phyloP scores from a whole-genome alignment of 306 rosid genomes.

The Glycine latifolia region DNA sequence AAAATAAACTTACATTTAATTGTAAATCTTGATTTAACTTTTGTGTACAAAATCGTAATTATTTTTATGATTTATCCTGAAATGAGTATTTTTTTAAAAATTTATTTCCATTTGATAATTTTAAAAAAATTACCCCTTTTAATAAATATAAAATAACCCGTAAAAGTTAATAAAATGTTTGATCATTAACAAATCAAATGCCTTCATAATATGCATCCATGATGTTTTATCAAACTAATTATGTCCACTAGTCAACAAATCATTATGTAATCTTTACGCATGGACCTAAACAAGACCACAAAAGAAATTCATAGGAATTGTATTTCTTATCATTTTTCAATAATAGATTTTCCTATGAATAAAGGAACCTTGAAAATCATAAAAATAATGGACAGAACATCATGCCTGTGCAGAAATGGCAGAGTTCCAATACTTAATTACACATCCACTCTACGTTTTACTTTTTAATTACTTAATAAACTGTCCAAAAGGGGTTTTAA shows the following conservation, averaged over 20 bases:
- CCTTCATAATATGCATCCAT: slow-evolving; percentile 14
- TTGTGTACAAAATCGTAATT: too few species aligned
- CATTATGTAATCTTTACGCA: background rate
- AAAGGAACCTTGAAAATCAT: slow-evolving; percentile 22
- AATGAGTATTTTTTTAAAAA: too few species aligned
- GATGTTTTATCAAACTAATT: slow-evolving; percentile 25
- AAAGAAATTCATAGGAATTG: slow-evolving; percentile 14
- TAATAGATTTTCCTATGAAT: background rate
- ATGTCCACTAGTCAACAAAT: slow-evolving; percentile 13
- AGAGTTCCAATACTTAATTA: too few species aligned
- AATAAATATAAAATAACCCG: too few species aligned
- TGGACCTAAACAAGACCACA: slow-evolving; percentile 17
- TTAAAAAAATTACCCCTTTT: too few species aligned
- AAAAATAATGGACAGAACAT: slow-evolving; percentile 32
- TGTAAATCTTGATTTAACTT: too few species aligned
- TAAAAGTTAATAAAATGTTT: slow-evolving; percentile 1
- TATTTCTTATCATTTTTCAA: background rate
- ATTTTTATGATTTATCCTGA: too few species aligned
- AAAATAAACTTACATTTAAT: too few species aligned
- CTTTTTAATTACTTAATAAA: too few species aligned
- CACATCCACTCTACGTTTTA: too few species aligned
- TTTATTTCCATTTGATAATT: too few species aligned
- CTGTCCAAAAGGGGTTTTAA: too few species aligned
- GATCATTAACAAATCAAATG: background rate
- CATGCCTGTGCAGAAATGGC: slow-evolving; percentile 93